phyloP scores from a whole-genome alignment of 2,329 filamentous ascomycete genomes.

The Apiospora pterosperma region DNA sequence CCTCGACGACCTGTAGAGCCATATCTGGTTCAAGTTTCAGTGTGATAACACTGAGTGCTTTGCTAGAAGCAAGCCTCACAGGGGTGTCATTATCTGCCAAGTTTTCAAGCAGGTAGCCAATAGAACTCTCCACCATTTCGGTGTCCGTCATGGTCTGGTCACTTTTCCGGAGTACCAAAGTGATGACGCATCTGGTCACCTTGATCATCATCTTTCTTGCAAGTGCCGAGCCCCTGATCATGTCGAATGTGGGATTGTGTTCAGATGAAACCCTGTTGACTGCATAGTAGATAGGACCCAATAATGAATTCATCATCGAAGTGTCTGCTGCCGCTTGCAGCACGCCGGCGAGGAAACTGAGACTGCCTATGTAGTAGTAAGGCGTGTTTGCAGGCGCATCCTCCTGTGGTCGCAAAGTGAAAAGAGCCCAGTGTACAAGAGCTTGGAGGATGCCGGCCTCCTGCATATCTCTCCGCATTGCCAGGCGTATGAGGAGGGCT shows the following conservation, averaged over 20 bases:
- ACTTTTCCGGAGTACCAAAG: constrained; percentile 58
- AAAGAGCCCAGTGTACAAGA: constrained; percentile 69
- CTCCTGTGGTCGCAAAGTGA: constrained; percentile 47
- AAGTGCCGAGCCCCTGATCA: constrained; percentile 69
- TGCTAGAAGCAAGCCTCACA: constrained; percentile 86
- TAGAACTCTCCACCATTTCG: constrained; percentile 71
- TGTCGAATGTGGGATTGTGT: constrained; percentile 43
- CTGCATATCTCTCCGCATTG: constrained; percentile 88
- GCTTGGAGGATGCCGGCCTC: constrained; percentile 64
- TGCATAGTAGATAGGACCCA: constrained; percentile 63
- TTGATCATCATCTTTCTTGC: constrained; percentile 83
- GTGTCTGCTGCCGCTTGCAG: constrained; percentile 67
- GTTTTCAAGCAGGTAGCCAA: constrained; percentile 75
- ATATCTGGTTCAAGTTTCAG: constrained; percentile 76
- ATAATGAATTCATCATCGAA: constrained; percentile 66
- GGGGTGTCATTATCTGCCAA: constrained; percentile 87
- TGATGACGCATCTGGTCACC: constrained; percentile 70
- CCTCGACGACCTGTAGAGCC: constrained; percentile 83
- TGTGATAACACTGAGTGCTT: constrained; percentile 84
- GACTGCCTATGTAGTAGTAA: constrained; percentile 73
- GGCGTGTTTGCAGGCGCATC: constrained; percentile 44
- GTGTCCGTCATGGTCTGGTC: constrained; percentile 37
- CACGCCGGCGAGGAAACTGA: constrained; percentile 77
- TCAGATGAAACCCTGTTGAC: constrained; percentile 57
- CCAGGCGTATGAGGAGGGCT: constrained; percentile 73